Conservation (phyloP, 2,329 filamentous ascomycete species). For the Exophiala mesophila region DNA sequence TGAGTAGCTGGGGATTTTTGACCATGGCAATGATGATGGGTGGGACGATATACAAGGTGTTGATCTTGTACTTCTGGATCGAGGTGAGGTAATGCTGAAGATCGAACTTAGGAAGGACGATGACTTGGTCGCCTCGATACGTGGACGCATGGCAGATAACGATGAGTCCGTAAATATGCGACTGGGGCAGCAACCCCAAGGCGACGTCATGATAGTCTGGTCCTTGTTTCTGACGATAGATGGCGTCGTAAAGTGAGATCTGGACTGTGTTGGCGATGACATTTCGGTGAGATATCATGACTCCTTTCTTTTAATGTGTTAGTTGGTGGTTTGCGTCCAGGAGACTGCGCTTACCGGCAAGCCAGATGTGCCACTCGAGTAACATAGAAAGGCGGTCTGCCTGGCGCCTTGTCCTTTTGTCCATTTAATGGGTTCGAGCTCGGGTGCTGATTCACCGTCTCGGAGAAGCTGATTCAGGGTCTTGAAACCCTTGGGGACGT, state of each 20-base stretch:
- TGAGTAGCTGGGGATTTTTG: slow-evolving; percentile 56
- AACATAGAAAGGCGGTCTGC: slow-evolving; percentile 71
- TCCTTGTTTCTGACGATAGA: slow-evolving; percentile 38
- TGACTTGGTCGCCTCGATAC: slow-evolving; percentile 67
- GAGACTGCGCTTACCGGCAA: slow-evolving; percentile 55
- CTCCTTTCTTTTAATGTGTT: slow-evolving; percentile 55
- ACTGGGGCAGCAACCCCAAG: slow-evolving; percentile 70
- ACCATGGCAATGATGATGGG: slow-evolving; percentile 75
- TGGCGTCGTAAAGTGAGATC: slow-evolving; percentile 47
- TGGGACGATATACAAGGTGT: slow-evolving; percentile 64
- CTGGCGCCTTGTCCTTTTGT: slow-evolving; percentile 44
- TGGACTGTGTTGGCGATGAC: slow-evolving; percentile 60
- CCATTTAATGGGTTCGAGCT: slow-evolving; percentile 39
- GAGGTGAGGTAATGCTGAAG: slow-evolving; percentile 58
- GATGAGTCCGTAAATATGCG: slow-evolving; percentile 75
- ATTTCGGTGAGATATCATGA: slow-evolving; percentile 70
- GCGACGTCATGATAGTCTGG: slow-evolving; percentile 47
- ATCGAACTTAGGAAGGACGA: slow-evolving; percentile 73
- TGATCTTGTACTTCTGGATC: slow-evolving; percentile 67
- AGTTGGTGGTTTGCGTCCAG: neutral
- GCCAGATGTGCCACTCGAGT: slow-evolving; percentile 74
- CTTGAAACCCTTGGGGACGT: slow-evolving; percentile 44
- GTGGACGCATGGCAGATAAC: slow-evolving; percentile 61
- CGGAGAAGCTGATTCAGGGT: slow-evolving; percentile 63
- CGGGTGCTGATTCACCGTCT: slow-evolving; percentile 48